Evolutionary conservation across 345 rosid species (phyloP).

Genomic region (Jatropha curcas): DNA sequence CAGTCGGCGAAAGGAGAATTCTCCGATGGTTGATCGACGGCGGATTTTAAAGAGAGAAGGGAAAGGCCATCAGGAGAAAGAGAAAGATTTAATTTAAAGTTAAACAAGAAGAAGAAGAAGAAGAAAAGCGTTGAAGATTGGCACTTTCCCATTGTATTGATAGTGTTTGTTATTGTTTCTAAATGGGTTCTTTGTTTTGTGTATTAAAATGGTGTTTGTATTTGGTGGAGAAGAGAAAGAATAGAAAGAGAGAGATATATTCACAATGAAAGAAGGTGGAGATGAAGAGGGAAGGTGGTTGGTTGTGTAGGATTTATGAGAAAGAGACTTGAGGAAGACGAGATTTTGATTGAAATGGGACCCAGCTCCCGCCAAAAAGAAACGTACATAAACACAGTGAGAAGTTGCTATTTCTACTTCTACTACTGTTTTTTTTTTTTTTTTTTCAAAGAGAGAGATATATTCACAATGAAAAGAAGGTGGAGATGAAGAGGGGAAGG

Average conservation of each 20-base stretch:
- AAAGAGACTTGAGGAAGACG: slow-evolving; percentile 52
- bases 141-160: slow-evolving; percentile 16
- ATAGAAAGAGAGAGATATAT: neutral
- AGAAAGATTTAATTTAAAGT: slow-evolving; percentile 26
- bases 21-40: slow-evolving; percentile 51
- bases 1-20: slow-evolving; percentile 70
- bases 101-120: slow-evolving; percentile 23
- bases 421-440: no score
- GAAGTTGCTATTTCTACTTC: neutral
- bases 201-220: no score
- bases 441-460: no score
- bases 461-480: slow-evolving; percentile 1
- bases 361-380: slow-evolving; percentile 49
- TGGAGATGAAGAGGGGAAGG: neutral
- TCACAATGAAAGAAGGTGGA: slow-evolving; percentile 8
- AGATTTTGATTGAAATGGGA: slow-evolving; percentile 52
- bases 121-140: slow-evolving; percentile 3
- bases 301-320: slow-evolving; percentile 30
- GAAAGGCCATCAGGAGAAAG: slow-evolving; percentile 89
- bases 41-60: slow-evolving; percentile 86
- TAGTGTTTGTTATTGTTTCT: neutral
- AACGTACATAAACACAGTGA: neutral
- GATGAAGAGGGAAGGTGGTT: slow-evolving; percentile 16
- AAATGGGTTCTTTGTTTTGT: neutral
- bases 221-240: neutral